Base-by-base conservation (phyloP, 2,329 filamentous ascomycete species). In the Neophaeococcomyces aloes region DNA sequence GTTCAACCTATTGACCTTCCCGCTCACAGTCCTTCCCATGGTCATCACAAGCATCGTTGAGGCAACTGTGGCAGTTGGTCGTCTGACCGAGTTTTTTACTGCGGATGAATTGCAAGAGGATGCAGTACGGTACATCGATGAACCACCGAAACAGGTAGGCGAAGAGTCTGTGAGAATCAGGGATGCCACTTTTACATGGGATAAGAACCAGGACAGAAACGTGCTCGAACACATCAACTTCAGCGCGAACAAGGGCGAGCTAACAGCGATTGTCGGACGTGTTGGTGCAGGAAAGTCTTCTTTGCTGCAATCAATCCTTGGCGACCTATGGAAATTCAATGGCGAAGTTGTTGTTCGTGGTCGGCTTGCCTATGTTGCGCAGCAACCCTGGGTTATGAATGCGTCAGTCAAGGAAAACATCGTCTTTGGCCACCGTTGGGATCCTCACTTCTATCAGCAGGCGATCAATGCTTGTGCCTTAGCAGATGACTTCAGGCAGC, bases 241-340 rank as follows among this genome's bases (percentile, higher is more conserved):
- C 62, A 82, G 78, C 15, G 87, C 87, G 6, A 82, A 83, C 61
- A 96, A 96, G 65, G 89, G 91, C 36, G 88, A 96, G 53, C 76
- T 98, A 7, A 86, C 83, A 18, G 98, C 91, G 57, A 72, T 98
- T 51, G 86, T 98, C 42, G 91, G 91, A 18, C 79, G 88, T 52
- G 93, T 98, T n/a, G 91, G 91, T 23, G 72, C 85, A 33, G 93
- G 91, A 48, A 98, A 98, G 63, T 95, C 91, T 0, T 96, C 89
- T 4, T 75, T 98, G 52, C 70, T 98, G 5, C 84, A 93, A 61
- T 78, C 83, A 43, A 75, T 98, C 45, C 75, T 98, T 3, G 91
- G 91, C 48, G 88, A 96, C 62, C 64, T 98, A 3, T 95, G 83
- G 80, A 96, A 95, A 62, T 72, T 82, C 38, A 79, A 84, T 48